phyloP scores from a whole-genome alignment of 768 basidiomycete genomes.

The Suillus subaureus region DNA sequence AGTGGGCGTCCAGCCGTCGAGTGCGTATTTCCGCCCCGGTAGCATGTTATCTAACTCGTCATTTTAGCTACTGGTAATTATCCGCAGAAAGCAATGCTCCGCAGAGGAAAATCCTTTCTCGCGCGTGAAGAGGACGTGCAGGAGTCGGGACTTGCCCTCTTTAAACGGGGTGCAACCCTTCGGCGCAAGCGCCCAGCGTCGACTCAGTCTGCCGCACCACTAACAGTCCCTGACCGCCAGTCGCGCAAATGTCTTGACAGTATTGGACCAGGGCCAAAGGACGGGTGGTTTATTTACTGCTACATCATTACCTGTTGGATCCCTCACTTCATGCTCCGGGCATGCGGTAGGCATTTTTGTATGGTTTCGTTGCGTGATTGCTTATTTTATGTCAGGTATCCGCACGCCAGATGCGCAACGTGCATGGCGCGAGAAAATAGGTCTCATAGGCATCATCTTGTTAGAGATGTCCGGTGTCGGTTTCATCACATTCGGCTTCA shows the following conservation, averaged over 20 bases:
- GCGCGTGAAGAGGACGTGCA: conserved; percentile 88
- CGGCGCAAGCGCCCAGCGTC: conserved; percentile 65
- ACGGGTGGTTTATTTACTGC: conserved; percentile 96
- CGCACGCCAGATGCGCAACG: conserved; percentile 90
- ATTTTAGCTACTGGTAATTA: conserved; percentile 75
- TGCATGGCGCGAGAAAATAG: conserved; percentile 99
- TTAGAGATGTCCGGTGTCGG: conserved; percentile 92
- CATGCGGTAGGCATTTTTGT: conserved; percentile 63
- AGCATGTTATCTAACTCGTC: conserved; percentile 5
- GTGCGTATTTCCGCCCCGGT: conserved; percentile 50
- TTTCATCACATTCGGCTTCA: conserved; percentile 99
- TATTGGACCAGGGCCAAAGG: conserved; percentile 84
- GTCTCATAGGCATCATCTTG: conserved; percentile 79
- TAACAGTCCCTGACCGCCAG: conserved; percentile 38
- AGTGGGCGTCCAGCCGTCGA: conserved; percentile 77
- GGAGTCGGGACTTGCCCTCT: conserved; percentile 90
- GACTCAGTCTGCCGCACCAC: conserved; percentile 40
- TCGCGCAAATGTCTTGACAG: conserved; percentile 64
- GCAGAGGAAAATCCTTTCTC: conserved; percentile 88
- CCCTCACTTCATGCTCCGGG: conserved; percentile 73
- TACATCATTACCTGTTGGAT: conserved; percentile 80
- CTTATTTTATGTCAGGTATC: conserved; percentile 58
- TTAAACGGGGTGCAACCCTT: conserved; percentile 82
- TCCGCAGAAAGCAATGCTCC: conserved; percentile 56
- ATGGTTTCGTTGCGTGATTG: not conserved